Conservation (phyloP, 495 filamentous ascomycete species). For the Lasiosphaeria miniovina region DNA sequence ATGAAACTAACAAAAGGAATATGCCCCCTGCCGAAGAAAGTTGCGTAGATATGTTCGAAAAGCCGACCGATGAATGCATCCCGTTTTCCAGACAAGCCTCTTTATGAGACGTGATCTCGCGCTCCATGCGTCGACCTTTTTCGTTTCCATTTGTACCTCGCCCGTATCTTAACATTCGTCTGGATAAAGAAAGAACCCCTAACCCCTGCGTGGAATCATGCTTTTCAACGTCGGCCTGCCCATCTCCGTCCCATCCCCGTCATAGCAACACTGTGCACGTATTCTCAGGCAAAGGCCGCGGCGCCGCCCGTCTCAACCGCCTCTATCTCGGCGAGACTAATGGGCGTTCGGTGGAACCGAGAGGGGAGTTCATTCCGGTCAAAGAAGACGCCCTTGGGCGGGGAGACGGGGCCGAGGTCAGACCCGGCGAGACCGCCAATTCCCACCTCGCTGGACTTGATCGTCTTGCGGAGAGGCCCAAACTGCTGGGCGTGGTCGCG, state of each 20-base stretch:
- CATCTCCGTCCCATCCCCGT: neutral
- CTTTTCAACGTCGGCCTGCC: neutral
- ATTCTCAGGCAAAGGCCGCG: slow-evolving; percentile 36
- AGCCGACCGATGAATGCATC: no score
- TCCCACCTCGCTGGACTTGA: slow-evolving; percentile 45
- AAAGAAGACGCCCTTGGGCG: slow-evolving; percentile 73
- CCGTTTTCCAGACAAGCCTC: no score
- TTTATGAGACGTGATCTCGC: no score
- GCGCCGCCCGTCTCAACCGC: slow-evolving; percentile 92
- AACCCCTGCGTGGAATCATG: neutral
- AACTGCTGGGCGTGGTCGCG: slow-evolving; percentile 90
- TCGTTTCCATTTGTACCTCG: no score
- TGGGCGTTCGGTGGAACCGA: slow-evolving; percentile 72
- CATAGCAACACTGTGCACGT: neutral
- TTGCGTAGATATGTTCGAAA: no score
- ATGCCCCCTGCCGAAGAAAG: no score
- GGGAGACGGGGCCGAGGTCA: slow-evolving; percentile 65
- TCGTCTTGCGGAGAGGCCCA: slow-evolving; percentile 70
- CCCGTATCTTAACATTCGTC: no score
- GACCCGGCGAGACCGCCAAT: slow-evolving; percentile 66
- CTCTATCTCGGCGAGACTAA: slow-evolving; percentile 83
- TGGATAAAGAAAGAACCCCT: no score
- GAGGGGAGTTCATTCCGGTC: slow-evolving; percentile 83
- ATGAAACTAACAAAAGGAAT: no score
- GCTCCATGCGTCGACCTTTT: no score